phyloP scores from a whole-genome alignment of 192 early-diverging fungal species.

The Linnemannia elongata region DNA sequence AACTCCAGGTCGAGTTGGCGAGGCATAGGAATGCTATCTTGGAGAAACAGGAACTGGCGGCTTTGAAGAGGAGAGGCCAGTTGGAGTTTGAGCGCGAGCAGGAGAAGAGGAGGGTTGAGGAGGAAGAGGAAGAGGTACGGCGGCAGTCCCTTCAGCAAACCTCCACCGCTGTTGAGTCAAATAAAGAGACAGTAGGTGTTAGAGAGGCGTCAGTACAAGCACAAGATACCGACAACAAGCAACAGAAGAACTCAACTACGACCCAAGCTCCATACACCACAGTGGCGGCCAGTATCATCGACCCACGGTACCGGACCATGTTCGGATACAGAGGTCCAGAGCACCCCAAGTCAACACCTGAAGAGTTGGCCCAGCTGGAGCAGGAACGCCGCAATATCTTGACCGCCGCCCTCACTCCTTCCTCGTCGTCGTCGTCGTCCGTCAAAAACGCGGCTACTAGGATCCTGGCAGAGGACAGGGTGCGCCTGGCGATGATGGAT shows the following conservation, averaged over 20 bases:
- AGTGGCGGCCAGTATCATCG: conserved; percentile 21
- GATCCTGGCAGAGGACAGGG: conserved; percentile 35
- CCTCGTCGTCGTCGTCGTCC: neutral
- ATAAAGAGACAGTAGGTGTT: conserved; percentile 8
- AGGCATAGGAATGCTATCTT: conserved; percentile 42
- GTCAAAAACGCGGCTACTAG: neutral
- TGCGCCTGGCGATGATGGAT: conserved; percentile 38
- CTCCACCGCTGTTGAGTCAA: neutral
- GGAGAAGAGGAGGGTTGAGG: neutral
- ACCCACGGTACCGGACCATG: conserved; percentile 29
- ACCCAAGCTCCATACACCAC: neutral
- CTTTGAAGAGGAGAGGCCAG: neutral
- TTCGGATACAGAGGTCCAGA: conserved; percentile 50
- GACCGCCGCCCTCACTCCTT: neutral
- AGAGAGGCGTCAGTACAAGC: neutral
- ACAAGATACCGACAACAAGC: neutral
- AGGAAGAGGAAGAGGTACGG: neutral
- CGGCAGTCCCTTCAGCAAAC: neutral
- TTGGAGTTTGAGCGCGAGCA: neutral
- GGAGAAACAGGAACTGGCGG: conserved; percentile 19
- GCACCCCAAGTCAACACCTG: neutral
- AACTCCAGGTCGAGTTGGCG: conserved; percentile 34
- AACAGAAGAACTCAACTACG: neutral
- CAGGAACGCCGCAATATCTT: neutral
- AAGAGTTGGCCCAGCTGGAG: neutral